phyloP scores from a whole-genome alignment of 75 land plant genomes.

The Chamaecyparis obtusa region DNA sequence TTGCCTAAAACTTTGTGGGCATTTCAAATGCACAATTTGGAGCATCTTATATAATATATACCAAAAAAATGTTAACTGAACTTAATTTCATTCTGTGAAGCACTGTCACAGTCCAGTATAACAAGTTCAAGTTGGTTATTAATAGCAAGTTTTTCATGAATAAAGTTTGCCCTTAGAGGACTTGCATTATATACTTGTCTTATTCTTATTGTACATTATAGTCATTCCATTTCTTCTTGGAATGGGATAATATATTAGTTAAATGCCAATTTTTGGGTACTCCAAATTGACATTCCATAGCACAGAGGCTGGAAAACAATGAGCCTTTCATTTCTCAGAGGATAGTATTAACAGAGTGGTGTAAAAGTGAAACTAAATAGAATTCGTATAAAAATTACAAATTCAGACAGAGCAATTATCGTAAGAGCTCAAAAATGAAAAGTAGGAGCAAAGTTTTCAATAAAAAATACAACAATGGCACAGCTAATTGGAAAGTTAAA shows the following conservation, averaged over 20 bases:
- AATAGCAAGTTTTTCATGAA: neutral
- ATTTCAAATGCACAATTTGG: neutral
- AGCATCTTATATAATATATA: neutral
- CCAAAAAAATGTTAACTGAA: neutral
- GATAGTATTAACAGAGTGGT: neutral
- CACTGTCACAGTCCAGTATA: slow-evolving; percentile 17
- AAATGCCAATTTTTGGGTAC: neutral
- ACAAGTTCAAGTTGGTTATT: slow-evolving; percentile 29
- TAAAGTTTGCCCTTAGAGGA: neutral
- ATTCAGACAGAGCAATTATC: neutral
- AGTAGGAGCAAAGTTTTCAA: too few species aligned
- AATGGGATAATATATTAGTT: too few species aligned
- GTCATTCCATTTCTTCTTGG: neutral
- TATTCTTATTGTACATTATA: neutral
- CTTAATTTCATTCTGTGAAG: slow-evolving; percentile 23
- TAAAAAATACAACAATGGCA: too few species aligned
- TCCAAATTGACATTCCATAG: neutral
- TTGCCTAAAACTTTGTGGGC: neutral
- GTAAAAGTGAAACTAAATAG: too few species aligned
- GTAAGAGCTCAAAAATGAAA: too few species aligned
- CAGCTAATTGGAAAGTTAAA: too few species aligned
- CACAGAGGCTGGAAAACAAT: neutral
- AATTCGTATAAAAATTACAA: too few species aligned
- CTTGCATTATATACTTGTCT: neutral
- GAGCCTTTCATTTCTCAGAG: neutral